Base-by-base conservation (phyloP, 352 stramenopile genomes). In the Phytophthora constricta region DNA sequence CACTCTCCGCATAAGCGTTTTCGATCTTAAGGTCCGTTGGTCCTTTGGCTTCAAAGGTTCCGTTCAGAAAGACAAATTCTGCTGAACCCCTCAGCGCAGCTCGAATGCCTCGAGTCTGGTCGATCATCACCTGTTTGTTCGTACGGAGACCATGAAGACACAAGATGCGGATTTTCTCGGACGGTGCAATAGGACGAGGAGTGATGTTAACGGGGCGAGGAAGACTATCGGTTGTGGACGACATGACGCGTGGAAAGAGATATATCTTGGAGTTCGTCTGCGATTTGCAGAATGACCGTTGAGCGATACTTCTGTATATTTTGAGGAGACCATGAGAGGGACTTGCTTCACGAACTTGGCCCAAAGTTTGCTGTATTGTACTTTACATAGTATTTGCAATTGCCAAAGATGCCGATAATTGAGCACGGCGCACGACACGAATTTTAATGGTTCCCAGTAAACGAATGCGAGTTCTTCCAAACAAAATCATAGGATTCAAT, bases 91-190 rank as follows among this genome's bases (percentile, higher is more conserved):
- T 72, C 14, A 86, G 49, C 22, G 49, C 64, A 5, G 55, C 51
- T 31, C 72, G 79, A 67, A 88, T 63, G 1, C 66, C 75, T 10
- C 74, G 76, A 14, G 66, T 75, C 47, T 88, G 79, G 42, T 76
- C 59, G 42, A 70, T 31, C 77, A 88, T 86, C 43, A 88, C 73
- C 42, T 72, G 31, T 28, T 54, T 53, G 58, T 88, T 88, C 17
- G 77, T 86, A 22, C 79, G 77, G 60, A 79, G 85, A 23, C 79
- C 79, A 48, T 88, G 79, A 16, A 86, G 55, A 33, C 77, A 86
- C 16, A 86, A 45, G 50, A 84, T 70, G 9, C 77, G 75, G 22
- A 86, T 76, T 50, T 75, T 77, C 46, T 48, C 46, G 48, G 58
- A 56, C 17, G 53, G 27, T 16, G 47, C 39, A 37, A 65, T 60